Base-by-base conservation (phyloP, 2,329 filamentous ascomycete genomes). In the Alternaria gaisen region DNA sequence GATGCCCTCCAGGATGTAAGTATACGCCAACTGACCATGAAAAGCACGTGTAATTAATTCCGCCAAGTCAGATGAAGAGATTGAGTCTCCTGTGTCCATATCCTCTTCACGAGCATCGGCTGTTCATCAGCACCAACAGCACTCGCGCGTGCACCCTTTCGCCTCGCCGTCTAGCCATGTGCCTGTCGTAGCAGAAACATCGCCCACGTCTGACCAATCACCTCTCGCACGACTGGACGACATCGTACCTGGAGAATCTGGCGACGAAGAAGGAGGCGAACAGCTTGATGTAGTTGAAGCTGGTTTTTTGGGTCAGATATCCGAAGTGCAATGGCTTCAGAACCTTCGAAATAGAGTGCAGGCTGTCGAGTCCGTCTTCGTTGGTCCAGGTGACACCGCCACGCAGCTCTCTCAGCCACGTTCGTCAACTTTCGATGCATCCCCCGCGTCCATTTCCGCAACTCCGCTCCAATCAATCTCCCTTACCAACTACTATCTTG, bases 291-390 rank as follows among this genome's bases (percentile, higher is more conserved):
- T 61, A 28, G 48, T 53, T 12, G 58, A 61, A 58, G 58, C 54
- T 9, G 58, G 58, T 2, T 61, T 47, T 22, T 18, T 66, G 11
- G 67, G 67, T 6, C 60, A 65, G 32, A 67, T 64, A 16, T 73
- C 68, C 1, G 70, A 71, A 47, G 58, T 69, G 3, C 64, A 67
- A 28, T 70, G 70, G 70, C 53, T 70, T 5, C 65, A 60, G 11
- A 64, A 58, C 22, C 64, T 72, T 5, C 30, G 47, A n/a, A 48
- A 18, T 16, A 38, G 53, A 20, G 30, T 56, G 1, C 56, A 63
- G 40, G 54, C 41, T 36, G 9, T 36, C 14, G 44, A 46, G 18
- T 44, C 50, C 16, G n/a, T 53, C n/a, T 20, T 43, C 64, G 7
- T 67, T 61, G 48, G 56, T 64, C 38, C 55, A 40, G 16, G n/a